Conservation (phyloP, 2,329 filamentous ascomycete species). For the Pseudogymnoascus sp. region DNA sequence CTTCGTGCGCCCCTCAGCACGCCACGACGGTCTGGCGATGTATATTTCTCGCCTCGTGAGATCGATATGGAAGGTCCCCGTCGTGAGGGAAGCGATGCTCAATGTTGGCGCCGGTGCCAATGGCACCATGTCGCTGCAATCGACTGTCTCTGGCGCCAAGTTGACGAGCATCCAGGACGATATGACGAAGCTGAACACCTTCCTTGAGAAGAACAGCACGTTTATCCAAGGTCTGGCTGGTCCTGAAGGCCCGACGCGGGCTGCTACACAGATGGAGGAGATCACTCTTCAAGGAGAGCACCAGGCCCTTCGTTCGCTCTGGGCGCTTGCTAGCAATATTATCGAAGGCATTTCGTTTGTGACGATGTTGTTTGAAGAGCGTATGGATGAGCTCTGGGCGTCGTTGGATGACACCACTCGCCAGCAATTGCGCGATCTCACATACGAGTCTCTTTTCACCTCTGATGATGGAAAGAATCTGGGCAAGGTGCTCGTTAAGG, state of each 20-base stretch:
- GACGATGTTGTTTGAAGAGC: constrained; percentile 87
- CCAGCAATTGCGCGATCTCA: constrained; percentile 65
- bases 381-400: constrained; percentile 77
- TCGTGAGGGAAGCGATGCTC: constrained; percentile 46
- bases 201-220: constrained; percentile 77
- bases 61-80: constrained; percentile 75
- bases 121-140: constrained; percentile 55
- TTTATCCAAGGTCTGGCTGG: constrained; percentile 94
- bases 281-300: constrained; percentile 90
- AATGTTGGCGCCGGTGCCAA: constrained; percentile 34
- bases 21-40: constrained; percentile 79
- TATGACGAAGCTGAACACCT: constrained; percentile 68
- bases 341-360: constrained; percentile 97
- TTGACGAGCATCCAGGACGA: constrained; percentile 72
- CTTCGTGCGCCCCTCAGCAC: constrained; percentile 76
- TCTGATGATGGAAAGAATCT: constrained; percentile 73
- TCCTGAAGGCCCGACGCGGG: constrained; percentile 72
- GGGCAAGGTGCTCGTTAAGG: constrained; percentile 90
- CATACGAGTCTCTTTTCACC: constrained; percentile 82
- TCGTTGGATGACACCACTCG: constrained; percentile 64
- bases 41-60: constrained; percentile 86
- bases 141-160: constrained; percentile 60
- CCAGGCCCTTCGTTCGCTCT: constrained; percentile 77
- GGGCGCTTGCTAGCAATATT: constrained; percentile 79
- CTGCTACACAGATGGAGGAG: constrained; percentile 79